Evolutionary conservation across 495 filamentous ascomycete species (phyloP), one percentile per base, ranked within the genome.

Genomic region (Lophiotrema nucula): DNA sequence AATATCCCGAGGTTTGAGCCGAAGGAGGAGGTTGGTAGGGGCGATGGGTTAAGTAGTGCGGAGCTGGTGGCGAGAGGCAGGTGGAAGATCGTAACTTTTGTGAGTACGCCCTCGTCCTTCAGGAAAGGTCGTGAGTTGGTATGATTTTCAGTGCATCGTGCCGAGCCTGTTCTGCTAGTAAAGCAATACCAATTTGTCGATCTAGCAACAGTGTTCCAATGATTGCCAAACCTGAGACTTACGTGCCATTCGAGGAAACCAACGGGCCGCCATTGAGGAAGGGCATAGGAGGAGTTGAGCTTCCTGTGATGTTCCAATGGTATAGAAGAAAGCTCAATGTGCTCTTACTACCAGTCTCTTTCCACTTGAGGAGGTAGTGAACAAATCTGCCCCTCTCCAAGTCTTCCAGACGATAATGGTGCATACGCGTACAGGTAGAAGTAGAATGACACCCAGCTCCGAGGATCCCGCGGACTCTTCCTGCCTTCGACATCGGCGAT

Each of bases 11-110:
- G 56, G 22, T 59, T 52, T 46, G 38, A 26, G 23, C 25, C 24
- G 12, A 59, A 52, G 23, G 47, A 59, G 38, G 19, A 59, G 21
- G 47, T 37, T 4, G 56, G 47, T 16, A 52, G 48, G 26, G 65
- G 58, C 69, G 68, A 61, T 62, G 66, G 16, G 47, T 55, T 73
- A 15, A 78, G 76, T 60, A 71, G 76, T 16, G 76, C 69, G 3
- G 76, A 78, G 60, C 64, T 59, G 44, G 51, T 77, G 4, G 72
- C 75, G 5, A 74, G 73, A 49, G 48, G 65, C 1, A 74, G 76
- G 50, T 53, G 77, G 28, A 65, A 44, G 26, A 67, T 69, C 46
- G 72, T 72, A 8, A 74, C 76, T n/a, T n/a, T n/a, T n/a, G n/a
- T n/a, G n/a, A n/a, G n/a, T n/a, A n/a, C n/a, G n/a, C n/a, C n/a